Percentiles rank a stretch among this genome's conserved stretches.
Conservation (phyloP, 2,329 filamentous ascomycete genomes). For the Pestalotiopsis sp. region DNA sequence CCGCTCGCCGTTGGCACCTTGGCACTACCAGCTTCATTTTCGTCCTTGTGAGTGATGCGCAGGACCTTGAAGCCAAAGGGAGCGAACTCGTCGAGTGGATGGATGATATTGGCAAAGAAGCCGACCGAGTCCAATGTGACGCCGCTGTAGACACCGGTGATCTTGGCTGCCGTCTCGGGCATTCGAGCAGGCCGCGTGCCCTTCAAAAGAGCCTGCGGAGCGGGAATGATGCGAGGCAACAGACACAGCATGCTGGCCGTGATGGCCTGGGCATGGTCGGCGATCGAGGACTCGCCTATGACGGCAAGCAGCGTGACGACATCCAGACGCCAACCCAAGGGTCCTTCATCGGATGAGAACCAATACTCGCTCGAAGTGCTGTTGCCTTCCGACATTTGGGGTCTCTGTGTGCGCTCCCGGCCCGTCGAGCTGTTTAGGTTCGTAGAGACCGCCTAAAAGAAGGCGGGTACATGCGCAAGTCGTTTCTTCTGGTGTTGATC, state of each 20-base stretch:
- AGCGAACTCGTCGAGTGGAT: constrained; percentile 52
- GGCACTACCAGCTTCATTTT: constrained; percentile 25
- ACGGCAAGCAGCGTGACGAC: constrained; percentile 66
- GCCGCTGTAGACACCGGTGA: constrained; percentile 62
- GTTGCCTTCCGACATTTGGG: constrained; percentile 24
- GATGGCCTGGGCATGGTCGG: constrained; percentile 59
- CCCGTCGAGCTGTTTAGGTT: neutral
- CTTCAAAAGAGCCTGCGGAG: constrained; percentile 64
- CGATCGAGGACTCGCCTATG: constrained; percentile 62
- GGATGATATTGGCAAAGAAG: constrained; percentile 65
- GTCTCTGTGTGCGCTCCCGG: neutral
- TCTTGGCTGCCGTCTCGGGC: constrained; percentile 55
- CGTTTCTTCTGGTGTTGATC: neutral
- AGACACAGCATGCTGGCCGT: constrained; percentile 61
- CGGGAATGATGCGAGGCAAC: constrained; percentile 62
- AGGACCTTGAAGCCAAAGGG: constrained; percentile 52
- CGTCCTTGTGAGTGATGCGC: constrained; percentile 48
- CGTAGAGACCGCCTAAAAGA: neutral
- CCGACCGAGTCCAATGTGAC: constrained; percentile 57
- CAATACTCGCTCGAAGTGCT: constrained; percentile 14
- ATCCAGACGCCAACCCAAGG: constrained; percentile 57
- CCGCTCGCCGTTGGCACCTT: constrained; percentile 20
- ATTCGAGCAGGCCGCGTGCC: constrained; percentile 56
- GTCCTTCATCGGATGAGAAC: constrained; percentile 37
- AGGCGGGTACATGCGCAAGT: neutral